Evolutionary conservation across 768 basidiomycete genomes (phyloP).

Genomic region (Rhizopogon vinicolor): DNA sequence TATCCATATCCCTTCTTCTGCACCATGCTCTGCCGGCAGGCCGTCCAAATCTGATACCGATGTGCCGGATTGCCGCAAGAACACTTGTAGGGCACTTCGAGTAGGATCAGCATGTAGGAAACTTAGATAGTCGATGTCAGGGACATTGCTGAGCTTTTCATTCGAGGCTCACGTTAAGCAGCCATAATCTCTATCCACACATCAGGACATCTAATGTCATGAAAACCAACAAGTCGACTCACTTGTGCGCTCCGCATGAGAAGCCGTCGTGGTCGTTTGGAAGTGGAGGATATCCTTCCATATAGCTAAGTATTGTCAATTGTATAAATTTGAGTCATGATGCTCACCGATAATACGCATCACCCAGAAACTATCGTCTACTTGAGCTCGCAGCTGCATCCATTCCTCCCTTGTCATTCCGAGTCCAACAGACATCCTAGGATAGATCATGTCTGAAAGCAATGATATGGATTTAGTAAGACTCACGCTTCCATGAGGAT

Average conservation of each 20-base stretch:
- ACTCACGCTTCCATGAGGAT: slow-evolving; percentile 84
- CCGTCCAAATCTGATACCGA: slow-evolving; percentile 24
- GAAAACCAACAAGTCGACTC: slow-evolving; percentile 1
- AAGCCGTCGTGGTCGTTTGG: slow-evolving; percentile 76
- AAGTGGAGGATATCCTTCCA: slow-evolving; percentile 79
- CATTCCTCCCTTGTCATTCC: slow-evolving; percentile 72
- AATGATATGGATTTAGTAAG: not conserved
- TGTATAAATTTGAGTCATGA: not conserved
- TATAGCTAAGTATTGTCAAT: not conserved
- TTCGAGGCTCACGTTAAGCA: slow-evolving; percentile 64
- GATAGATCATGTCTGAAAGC: not conserved
- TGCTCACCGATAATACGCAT: slow-evolving; percentile 74
- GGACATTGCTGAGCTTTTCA: not conserved
- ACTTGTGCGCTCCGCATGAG: slow-evolving; percentile 92
- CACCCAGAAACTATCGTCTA: slow-evolving; percentile 87
- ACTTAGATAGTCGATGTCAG: slow-evolving; percentile 31
- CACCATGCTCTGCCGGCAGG: slow-evolving; percentile 47
- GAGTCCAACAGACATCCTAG: slow-evolving; percentile 78
- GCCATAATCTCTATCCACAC: slow-evolving; percentile 70
- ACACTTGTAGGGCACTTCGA: slow-evolving; percentile 78
- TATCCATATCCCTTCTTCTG: slow-evolving; percentile 70
- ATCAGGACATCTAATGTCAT: slow-evolving; percentile 7
- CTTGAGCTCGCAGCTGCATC: slow-evolving; percentile 57
- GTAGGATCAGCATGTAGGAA: slow-evolving; percentile 84
- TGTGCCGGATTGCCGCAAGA: slow-evolving; percentile 42